Evolutionary conservation across 768 basidiomycete species (phyloP).

Genomic region (Calocybe gangraenosa): DNA sequence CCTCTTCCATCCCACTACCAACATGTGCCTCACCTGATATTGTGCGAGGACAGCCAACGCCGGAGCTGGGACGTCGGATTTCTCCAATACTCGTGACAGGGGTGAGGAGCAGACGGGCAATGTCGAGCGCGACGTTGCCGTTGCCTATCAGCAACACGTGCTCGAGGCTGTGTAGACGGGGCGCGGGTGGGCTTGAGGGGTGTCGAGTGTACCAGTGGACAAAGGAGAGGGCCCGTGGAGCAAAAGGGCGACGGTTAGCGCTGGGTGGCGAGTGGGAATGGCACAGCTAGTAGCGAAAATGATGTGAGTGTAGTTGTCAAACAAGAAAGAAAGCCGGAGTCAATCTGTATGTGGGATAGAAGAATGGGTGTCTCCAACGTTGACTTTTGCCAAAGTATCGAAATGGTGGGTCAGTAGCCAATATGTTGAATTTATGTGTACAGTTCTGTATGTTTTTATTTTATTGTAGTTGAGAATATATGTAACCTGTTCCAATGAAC

Average conservation of each 20-base stretch:
- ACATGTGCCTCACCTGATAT: slow-evolving; percentile 70
- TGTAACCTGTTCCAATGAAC: slow-evolving; percentile 13
- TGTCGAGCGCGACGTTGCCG: slow-evolving; percentile 92
- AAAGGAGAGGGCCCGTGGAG: slow-evolving; percentile 73
- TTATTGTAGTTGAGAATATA: neutral
- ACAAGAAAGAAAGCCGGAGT: slow-evolving; percentile 60
- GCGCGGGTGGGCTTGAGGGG: slow-evolving; percentile 60
- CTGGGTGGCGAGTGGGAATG: slow-evolving; percentile 53
- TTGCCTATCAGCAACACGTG: slow-evolving; percentile 89
- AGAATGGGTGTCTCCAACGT: slow-evolving; percentile 37
- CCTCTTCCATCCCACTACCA: too few relatives aligned
- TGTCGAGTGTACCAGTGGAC: slow-evolving; percentile 98
- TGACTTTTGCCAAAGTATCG: slow-evolving; percentile 91
- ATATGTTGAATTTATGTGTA: slow-evolving; percentile 88
- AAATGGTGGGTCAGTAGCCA: slow-evolving; percentile 76
- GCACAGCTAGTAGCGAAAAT: slow-evolving; percentile 86
- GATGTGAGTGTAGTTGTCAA: slow-evolving; percentile 77
- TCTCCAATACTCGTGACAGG: slow-evolving; percentile 51
- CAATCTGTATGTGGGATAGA: slow-evolving; percentile 49
- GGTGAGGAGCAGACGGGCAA: slow-evolving; percentile 86
- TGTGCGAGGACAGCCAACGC: slow-evolving; percentile 65
- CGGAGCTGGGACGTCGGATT: slow-evolving; percentile 73
- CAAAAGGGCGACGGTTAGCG: slow-evolving; percentile 41
- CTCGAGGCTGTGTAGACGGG: slow-evolving; percentile 56
- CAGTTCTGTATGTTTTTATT: too few relatives aligned